Base-by-base conservation (phyloP, 2,329 filamentous ascomycete species). In the Diaporthe caulivora region DNA sequence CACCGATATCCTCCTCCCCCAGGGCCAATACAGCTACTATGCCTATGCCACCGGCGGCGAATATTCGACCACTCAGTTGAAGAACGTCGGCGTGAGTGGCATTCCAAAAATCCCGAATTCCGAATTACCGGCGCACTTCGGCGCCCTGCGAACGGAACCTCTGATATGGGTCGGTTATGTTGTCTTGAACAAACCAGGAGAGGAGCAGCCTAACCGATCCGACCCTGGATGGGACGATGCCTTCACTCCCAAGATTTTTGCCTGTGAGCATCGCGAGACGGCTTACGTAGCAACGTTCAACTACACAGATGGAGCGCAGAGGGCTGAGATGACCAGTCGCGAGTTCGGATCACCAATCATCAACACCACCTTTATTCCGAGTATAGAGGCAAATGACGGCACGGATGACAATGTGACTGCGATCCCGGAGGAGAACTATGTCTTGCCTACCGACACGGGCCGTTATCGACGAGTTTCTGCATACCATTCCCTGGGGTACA, bases 121-220 rank as follows among this genome's bases (percentile, higher is more conserved):
- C 6, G 55, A 62, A 9, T 54, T 71, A n/a, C 82, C 80, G 1
- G 72, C 76, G 31, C 75, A 81, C n/a, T 77, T 84, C 2, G 84
- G 84, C 1, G 81, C 79, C 6, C 81, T 85, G 54, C 76, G 80
- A 21, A 82, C 80, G 1, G 83, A 85, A 71, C 83, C 84, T 0
- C 76, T 83, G n/a, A 71, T 85, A 15, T 85, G 82, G 81, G 76
- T 85, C 31, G 83, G 82, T 9, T 82, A 83, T 67, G 76, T 79
- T 0, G 76, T 78, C 8, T 72, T 77, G 26, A 80, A 72, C 3
- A 58, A 79, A 9, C 74, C 76, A 18, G 72, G 77, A 47, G 69
- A 76, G 2, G 75, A 75, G 0, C 68, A 76, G 9, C 80, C 79
- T 2, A 70, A 58, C 24, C 78, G 78, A 0, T 78, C 74, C 21